Evolutionary conservation across 129 eudicot genomes (phyloP), one percentile per base, ranked within the genome.

Genomic region (Glebionis coronaria): DNA sequence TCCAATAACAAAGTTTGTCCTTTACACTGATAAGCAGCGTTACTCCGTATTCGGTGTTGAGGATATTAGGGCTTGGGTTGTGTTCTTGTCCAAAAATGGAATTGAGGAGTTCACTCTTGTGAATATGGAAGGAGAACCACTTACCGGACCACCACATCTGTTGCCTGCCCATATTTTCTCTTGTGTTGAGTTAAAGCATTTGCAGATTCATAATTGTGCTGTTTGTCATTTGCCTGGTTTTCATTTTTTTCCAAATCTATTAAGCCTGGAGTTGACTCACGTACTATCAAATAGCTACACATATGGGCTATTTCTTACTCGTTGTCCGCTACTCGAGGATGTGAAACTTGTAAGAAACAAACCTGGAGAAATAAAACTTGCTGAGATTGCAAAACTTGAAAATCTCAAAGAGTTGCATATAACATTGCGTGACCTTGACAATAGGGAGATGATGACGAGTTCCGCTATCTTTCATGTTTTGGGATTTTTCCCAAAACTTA

Each of bases 221-320:
- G 3, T 72, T 0, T 0, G 7, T 21, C 44, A 15, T 4, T 2
- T 42, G 2, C 9, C 54, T 4, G 6, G 25, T n/a, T 72, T 72
- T 20, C 14, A 6, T 61, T 69, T 70, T 21, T 72, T 72, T 38
- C 76, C 63, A n/a, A 19, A 72, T 19, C 76, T 72, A 0, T 62
- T 62, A 45, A 50, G 44, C 54, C 63, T 72, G 14, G 63, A 62
- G 16, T 72, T 72, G 29, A 0, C 12, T 21, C 0, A 0, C 40
- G 40, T 31, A 3, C 54, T 62, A 35, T 62, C 25, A 61, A 28
- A 9, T 21, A 51, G 46, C 12, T 0, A 45, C 13, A 42, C n/a
- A 0, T 2, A 5, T 7, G 45, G 63, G 14, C 27, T 61, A 2
- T 1, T 72, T 12, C 10, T 72, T 23, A 21, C 14, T 9, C 45